Percentiles rank a stretch among this genome's conserved stretches.
phyloP scores from a whole-genome alignment of 768 basidiomycete genomes.

The Omphalotus guepiniiformis region DNA sequence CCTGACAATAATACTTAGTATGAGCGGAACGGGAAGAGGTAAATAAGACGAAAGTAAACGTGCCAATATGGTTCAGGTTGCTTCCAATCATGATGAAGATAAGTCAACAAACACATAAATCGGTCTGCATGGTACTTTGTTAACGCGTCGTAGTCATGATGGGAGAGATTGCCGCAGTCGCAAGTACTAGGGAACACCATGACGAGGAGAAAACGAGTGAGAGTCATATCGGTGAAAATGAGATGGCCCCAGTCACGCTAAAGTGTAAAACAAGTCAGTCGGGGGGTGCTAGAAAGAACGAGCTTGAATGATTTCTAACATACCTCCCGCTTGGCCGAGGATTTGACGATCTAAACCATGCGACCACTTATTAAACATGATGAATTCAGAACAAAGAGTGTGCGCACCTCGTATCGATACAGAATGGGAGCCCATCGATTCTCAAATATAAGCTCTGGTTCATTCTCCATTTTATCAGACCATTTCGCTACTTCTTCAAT shows the following conservation, averaged over 20 bases:
- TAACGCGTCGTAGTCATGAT: slow-evolving; percentile 16
- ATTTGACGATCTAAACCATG: not conserved
- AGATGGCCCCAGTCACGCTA: slow-evolving; percentile 20
- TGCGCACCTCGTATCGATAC: not conserved
- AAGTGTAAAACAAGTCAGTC: too few species aligned
- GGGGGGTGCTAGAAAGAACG: not conserved
- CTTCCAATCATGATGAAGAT: slow-evolving; percentile 12
- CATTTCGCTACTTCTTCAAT: slow-evolving; percentile 17
- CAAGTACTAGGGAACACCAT: slow-evolving; percentile 15
- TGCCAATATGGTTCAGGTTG: too few species aligned
- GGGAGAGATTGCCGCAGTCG: slow-evolving; percentile 15
- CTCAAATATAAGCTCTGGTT: not conserved
- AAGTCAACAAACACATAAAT: slow-evolving; percentile 17
- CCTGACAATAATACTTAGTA: too few species aligned
- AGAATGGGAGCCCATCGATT: not conserved
- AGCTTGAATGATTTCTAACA: not conserved
- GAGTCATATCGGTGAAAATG: slow-evolving; percentile 16
- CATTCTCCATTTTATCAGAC: slow-evolving; percentile 11
- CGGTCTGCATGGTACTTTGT: slow-evolving; percentile 21
- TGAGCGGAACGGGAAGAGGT: too few species aligned
- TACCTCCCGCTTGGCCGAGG: not conserved
- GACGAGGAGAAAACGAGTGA: slow-evolving; percentile 16
- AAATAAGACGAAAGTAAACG: too few species aligned
- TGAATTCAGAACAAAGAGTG: not conserved
- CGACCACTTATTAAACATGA: not conserved